Evolutionary conservation across 345 rosid genomes (phyloP).

Genomic region (Linum lewisii): DNA sequence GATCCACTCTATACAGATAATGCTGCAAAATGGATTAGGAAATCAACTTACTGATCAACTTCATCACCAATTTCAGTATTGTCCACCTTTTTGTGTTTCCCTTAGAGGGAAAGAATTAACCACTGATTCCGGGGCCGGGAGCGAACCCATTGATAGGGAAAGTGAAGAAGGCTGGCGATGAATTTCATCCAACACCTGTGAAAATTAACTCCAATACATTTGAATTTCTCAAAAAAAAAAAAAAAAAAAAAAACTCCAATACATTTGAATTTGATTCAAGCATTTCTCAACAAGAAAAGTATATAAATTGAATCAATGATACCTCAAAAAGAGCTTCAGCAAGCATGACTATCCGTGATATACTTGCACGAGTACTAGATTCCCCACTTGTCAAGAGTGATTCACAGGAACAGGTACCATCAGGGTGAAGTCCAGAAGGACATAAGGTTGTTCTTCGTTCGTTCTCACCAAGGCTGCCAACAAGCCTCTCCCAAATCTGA

Average conservation of each 20-base stretch:
- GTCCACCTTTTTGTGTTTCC: constrained; percentile 35
- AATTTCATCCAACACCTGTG: constrained; percentile 70
- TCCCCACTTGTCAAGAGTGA: constrained; percentile 33
- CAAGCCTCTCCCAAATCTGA: constrained; percentile 62
- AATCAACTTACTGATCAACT: constrained; percentile 44
- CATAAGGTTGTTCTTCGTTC: constrained; percentile 29
- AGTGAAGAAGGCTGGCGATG: constrained; percentile 51
- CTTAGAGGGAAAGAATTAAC: constrained; percentile 61
- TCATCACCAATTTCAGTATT: constrained; percentile 23
- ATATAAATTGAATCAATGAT: background rate
- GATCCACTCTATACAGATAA: no score
- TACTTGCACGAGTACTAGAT: constrained; percentile 43
- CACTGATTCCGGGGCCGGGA: constrained; percentile 56
- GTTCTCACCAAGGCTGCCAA: constrained; percentile 34
- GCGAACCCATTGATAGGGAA: constrained; percentile 39
- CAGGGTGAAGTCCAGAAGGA: constrained; percentile 56
- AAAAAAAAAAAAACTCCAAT: no score
- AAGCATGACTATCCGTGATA: constrained; percentile 69
- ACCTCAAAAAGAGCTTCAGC: constrained; percentile 86
- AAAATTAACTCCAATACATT: constrained; percentile 1
- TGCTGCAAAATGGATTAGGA: background rate
- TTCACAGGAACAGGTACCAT: constrained; percentile 59
- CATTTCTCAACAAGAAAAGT: constrained; percentile 4
- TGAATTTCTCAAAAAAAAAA: constrained; percentile 3
- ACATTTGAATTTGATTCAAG: background rate